Base-by-base conservation (phyloP, 139 green algal species). In the Chlamydomonas applanata region DNA sequence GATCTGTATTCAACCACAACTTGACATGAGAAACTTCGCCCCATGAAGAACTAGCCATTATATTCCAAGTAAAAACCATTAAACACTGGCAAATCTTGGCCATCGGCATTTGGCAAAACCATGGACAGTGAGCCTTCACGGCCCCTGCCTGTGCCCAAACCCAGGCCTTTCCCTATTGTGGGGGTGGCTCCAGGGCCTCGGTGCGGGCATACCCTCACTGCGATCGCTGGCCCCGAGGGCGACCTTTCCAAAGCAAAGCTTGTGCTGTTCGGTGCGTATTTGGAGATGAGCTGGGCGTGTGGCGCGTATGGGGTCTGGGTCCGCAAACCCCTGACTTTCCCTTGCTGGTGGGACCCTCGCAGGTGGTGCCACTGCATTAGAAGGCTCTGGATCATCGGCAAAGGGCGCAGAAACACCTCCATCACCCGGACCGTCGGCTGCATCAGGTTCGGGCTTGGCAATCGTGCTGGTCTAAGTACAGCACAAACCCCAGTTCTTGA, bases 121-220 rank as follows among this genome's bases (percentile, higher is more conserved):
- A 29, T 66, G n/a, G 11, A 19, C 11, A 66, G 29, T 9, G 59
- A 66, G 59, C n/a, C 29, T 19, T 66, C 59, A 9, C 29, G 65
- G 36, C 72, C 72, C 14, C 24, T 71, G 22, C 72, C 73, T 19
- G 73, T 79, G 4, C 73, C 73, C 19, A 79, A 73, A 36, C 88
- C 88, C 7, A 71, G 83, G 34, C 78, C 76, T 2, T 91, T 93
- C 59, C 86, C 86, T 1, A 78, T 82, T 24, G n/a, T 69, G 2
- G 85, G 83, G 3, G 66, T 78, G 14, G 66, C 75, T 2, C 90
- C 91, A 2, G 91, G 91, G 0, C 90, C 91, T 19, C 73, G 94
- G 61, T 98, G 94, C 62, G 94, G 94, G 1, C 94, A 98, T 82
- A 98, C 94, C 3, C 85, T 98, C 7, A 98, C 94, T 1, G 85